Evolutionary conservation across 2,329 filamentous ascomycete genomes (phyloP), one percentile per base, ranked within the genome.

Genomic region (Fusarium keratoplasticum): DNA sequence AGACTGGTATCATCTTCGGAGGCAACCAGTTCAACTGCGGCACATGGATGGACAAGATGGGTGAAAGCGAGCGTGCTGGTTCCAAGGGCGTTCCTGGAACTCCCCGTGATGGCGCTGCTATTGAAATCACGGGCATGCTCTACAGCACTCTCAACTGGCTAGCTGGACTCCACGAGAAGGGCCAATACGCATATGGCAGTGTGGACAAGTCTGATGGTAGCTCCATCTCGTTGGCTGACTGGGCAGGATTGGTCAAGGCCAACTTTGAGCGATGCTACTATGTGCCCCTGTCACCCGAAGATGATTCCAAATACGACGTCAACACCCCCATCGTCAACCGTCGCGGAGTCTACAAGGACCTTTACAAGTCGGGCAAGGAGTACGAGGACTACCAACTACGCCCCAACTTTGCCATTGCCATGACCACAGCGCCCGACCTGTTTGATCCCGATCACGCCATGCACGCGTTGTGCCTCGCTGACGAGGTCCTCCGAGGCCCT

Each of bases 31-130:
- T 86, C 84, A 99, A 99, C 83, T 99, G 97, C 78, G 96, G 96
- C 61, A 99, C 96, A 2, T 99, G 96, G 96, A 98, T 98, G 95
- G 96, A 99, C 87, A 99, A 99, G 89, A 99, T 99, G 96, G 96
- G 96, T n/a, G 96, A 99, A 83, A 98, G 95, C 72, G 91, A 94
- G 73, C 94, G 92, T 71, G 96, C 97, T 18, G 93, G 93, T 67
- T 98, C 92, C 79, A 98, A 98, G 85, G 97, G 96, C 59, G 87
- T 98, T 22, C 97, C 96, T 1, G 96, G 95, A 10, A 99, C 96
- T n/a, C 96, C 96, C 55, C 93, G 97, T 78, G 97, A 99, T 81
- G 96, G 96, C 33, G 95, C 96, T 47, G 95, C 96, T 22, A 90
- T 99, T 65, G 96, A 99, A 82, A 98, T 99, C 80, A 98, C 93